Percentiles rank a stretch among this genome's conserved stretches.
phyloP scores from a whole-genome alignment of 176 grass and related monocot species.

The Musa troglodytarum region DNA sequence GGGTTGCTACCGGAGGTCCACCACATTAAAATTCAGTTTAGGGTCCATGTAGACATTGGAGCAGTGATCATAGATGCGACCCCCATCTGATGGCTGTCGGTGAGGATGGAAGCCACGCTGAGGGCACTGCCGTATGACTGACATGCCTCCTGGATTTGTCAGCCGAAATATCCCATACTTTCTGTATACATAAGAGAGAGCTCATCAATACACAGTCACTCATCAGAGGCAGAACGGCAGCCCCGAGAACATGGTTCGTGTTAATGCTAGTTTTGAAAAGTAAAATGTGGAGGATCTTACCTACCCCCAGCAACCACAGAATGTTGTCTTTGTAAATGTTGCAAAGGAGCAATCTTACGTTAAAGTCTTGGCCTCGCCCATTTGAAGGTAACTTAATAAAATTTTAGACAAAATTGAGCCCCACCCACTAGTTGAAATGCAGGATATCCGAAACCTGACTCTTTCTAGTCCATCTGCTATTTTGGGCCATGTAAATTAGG shows the following conservation, averaged over 20 bases:
- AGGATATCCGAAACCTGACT: neutral
- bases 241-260: no score
- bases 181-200: neutral
- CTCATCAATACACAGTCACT: neutral
- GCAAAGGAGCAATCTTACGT: no score
- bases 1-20: slow-evolving; percentile 35
- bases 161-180: slow-evolving; percentile 42
- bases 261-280: no score
- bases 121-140: slow-evolving; percentile 33
- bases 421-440: no score
- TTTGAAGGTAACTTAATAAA: no score
- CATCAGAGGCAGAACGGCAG: no score
- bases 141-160: slow-evolving; percentile 46
- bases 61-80: slow-evolving; percentile 35
- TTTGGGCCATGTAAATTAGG: no score
- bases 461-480: neutral
- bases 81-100: slow-evolving; percentile 31
- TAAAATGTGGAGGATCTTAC: no score
- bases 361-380: no score
- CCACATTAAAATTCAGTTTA: slow-evolving; percentile 36
- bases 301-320: no score
- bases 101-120: slow-evolving; percentile 48
- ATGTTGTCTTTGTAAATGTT: no score
- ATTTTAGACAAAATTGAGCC: no score
- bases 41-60: slow-evolving; percentile 41